Percentiles rank a stretch among this genome's conserved stretches.
phyloP scores from a whole-genome alignment of 2,329 filamentous ascomycete species.

The Fusarium newnesense region DNA sequence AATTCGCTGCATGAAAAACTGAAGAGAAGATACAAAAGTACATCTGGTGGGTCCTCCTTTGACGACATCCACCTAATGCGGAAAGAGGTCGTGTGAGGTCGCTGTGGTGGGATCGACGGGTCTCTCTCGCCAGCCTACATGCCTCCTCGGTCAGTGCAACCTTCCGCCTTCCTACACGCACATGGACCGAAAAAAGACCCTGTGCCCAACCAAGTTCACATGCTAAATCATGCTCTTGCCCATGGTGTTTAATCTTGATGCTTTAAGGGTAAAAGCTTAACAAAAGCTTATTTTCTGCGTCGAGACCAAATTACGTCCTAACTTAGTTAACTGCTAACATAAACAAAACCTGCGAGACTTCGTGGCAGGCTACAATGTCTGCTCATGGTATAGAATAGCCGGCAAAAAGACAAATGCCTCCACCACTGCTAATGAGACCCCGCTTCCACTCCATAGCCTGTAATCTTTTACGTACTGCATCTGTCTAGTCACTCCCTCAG shows the following conservation, averaged over 20 bases:
- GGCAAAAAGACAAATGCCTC: slow-evolving; percentile 5
- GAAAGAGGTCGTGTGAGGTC: slow-evolving; percentile 39
- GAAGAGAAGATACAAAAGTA: neutral
- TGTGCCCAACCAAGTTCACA: slow-evolving; percentile 10
- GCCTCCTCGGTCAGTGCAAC: neutral
- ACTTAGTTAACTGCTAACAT: neutral
- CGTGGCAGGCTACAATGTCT: neutral
- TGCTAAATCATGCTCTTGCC: slow-evolving; percentile 1
- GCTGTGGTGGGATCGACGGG: neutral
- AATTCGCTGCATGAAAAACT: slow-evolving; percentile 24
- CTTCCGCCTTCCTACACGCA: neutral
- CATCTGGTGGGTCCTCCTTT: neutral
- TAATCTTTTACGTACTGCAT: slow-evolving; percentile 18
- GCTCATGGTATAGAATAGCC: neutral
- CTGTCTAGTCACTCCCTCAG: neutral
- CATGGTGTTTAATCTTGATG: neutral
- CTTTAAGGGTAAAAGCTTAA: slow-evolving; percentile 4
- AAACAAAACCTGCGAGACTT: neutral
- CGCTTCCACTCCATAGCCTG: slow-evolving; percentile 12
- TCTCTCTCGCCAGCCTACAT: neutral
- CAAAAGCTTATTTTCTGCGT: slow-evolving; percentile 15
- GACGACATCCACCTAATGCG: slow-evolving; percentile 32
- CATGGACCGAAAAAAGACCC: neutral
- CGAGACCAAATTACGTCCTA: neutral
- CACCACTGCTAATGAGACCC: slow-evolving; percentile 1